Conservation (phyloP, 2,329 filamentous ascomycete species). For the Pseudocercospora ulei region DNA sequence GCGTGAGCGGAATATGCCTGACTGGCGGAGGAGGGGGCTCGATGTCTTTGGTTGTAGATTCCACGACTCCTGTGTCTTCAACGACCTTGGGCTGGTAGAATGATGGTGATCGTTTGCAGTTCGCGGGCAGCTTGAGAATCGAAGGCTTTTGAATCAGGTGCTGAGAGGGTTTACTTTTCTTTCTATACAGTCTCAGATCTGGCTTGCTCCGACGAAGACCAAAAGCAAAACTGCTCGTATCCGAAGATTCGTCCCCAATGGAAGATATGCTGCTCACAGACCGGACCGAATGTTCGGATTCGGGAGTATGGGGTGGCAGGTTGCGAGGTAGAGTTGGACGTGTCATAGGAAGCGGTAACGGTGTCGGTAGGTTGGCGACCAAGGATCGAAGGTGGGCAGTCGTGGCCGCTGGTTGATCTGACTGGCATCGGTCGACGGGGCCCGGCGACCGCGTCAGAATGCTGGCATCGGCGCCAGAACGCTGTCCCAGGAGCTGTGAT, state of each 20-base stretch:
- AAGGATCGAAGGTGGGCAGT: conserved; percentile 16
- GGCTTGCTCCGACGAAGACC: conserved; percentile 21
- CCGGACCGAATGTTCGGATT: conserved; percentile 11
- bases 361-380: conserved; percentile 10
- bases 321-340: not conserved
- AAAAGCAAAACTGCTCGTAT: conserved; percentile 29
- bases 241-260: conserved; percentile 19
- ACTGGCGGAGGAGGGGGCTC: conserved; percentile 6
- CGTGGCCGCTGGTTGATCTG: conserved; percentile 13
- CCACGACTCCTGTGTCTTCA: conserved; percentile 23
- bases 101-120: conserved; percentile 21
- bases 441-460: conserved; percentile 19
- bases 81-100: conserved; percentile 28
- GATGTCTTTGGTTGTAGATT: conserved; percentile 14
- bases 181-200: conserved; percentile 27
- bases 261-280: conserved; percentile 14
- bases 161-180: conserved; percentile 26
- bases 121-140: not conserved
- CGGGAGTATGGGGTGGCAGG: conserved; percentile 14
- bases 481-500: conserved; percentile 32
- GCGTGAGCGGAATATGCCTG: conserved; percentile 12
- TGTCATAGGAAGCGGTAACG: conserved; percentile 2
- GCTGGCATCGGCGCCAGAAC: conserved; percentile 31
- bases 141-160: conserved; percentile 22
- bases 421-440: conserved; percentile 16